Evolutionary conservation across 106 monocot genomes (phyloP), one percentile per base, ranked within the genome.

Genomic region (Dendrobium officinale): DNA sequence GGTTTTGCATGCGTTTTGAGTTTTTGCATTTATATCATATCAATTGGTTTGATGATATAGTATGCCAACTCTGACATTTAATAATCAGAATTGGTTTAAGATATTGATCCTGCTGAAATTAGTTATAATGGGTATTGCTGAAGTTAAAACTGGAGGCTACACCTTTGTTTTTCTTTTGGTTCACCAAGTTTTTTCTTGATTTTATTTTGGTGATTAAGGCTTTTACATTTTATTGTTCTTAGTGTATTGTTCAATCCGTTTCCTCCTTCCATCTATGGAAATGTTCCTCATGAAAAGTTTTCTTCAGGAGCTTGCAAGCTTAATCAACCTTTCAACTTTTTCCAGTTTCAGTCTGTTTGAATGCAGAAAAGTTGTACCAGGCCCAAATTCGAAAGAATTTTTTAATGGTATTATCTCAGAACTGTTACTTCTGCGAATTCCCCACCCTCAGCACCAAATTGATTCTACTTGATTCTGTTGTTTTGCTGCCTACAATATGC

Each of bases 261-360:
- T 51, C 51, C 13, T 51, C 15, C 3, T 66, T 26, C 24, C 6
- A 24, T 26, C 64, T 66, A 66, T 66, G 64, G 26, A 66, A 24
- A 66, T 66, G 24, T 66, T 66, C 8, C 64, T 66, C 26, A 66
- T 66, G 26, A 24, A 66, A 24, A 7, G 24, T 66, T 24, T 66
- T 66, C 42, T 85, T 37, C 86, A 97, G 97, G 97, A 97, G 84
- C 88, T 97, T 84, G 94, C 97, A 49, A 90, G 86, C 31, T 87
- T 97, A 59, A 97, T 97, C 81, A 97, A 94, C 73, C 92, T 97
- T 72, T 90, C 97, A 78, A 91, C 88, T 8, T 94, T 92, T 74
- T 89, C 97, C 20, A 94, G 94, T 86, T 97, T 97, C 84, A 94
- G 92, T 91, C 86, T 97, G 76, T 97, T 94, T 91, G 97, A 94